Percentiles rank a stretch among this genome's conserved stretches.
These are phyloP conservation scores for Scheffersomyces ergatensis DNA, from an alignment of 805 yeast genomes.

Conservation along the genomic window DNA sequence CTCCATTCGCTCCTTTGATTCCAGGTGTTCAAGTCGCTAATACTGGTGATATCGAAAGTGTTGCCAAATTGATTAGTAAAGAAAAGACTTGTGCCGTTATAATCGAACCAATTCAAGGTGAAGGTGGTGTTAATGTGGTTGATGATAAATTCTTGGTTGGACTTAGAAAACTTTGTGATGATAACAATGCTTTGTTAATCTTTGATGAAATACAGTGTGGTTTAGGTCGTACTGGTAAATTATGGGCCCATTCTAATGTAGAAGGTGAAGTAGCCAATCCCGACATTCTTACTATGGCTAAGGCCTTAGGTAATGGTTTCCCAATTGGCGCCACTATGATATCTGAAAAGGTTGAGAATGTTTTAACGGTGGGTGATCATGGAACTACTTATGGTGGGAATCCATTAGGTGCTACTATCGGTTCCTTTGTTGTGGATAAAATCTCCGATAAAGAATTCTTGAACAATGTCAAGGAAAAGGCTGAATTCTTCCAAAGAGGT, in stretches of 20 bases:
- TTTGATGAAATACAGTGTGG: slow-evolving; percentile 98
- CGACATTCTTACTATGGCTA: slow-evolving; percentile 90
- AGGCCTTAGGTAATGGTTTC: slow-evolving; percentile 94
- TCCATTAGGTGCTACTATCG: slow-evolving; percentile 85
- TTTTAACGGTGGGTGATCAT: slow-evolving; percentile 86
- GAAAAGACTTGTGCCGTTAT: slow-evolving; percentile 86
- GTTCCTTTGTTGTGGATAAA: slow-evolving; percentile 68
- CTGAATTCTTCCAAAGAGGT: slow-evolving; percentile 52
- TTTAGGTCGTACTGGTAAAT: slow-evolving; percentile 83
- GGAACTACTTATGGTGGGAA: slow-evolving; percentile 99
- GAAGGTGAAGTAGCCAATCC: slow-evolving; percentile 79
- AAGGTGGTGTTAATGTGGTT: slow-evolving; percentile 86
- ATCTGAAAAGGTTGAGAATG: slow-evolving; percentile 71
- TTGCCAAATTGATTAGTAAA: slow-evolving; percentile 49
- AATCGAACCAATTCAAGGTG: slow-evolving; percentile 97
- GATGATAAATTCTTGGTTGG: slow-evolving; percentile 60
- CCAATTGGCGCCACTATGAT: slow-evolving; percentile 95
- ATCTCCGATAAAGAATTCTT: slow-evolving; percentile 63
- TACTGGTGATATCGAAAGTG: slow-evolving; percentile 58
- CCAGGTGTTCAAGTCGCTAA: slow-evolving; percentile 79
- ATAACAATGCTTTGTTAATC: slow-evolving; percentile 72
- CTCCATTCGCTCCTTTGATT: slow-evolving; percentile 86
- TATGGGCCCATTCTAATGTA: slow-evolving; percentile 86
- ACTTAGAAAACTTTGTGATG: slow-evolving; percentile 63
- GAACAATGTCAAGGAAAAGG: slow-evolving; percentile 55